phyloP scores from a whole-genome alignment of 2,329 filamentous ascomycete species.

The Nothopassalora personata region DNA sequence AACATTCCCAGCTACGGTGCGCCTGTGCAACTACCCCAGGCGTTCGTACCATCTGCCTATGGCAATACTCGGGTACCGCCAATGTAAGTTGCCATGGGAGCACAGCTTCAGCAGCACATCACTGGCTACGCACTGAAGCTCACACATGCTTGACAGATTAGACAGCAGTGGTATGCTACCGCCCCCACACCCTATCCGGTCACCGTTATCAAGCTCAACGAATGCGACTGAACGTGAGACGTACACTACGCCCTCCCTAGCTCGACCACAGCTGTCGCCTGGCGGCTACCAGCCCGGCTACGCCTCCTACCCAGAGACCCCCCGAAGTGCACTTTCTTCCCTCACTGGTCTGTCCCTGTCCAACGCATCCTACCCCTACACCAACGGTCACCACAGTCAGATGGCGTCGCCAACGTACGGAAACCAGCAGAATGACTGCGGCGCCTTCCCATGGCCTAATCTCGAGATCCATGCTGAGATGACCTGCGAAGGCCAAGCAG shows the following conservation, averaged over 20 bases:
- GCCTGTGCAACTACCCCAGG: slow-evolving; percentile 33
- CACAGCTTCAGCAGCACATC: slow-evolving; percentile 16
- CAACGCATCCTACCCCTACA: slow-evolving; percentile 13
- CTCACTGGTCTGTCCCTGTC: slow-evolving; percentile 23
- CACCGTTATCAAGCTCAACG: slow-evolving; percentile 26
- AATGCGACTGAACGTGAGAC: slow-evolving; percentile 27
- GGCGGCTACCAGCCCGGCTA: slow-evolving; percentile 22
- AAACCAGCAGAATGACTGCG: slow-evolving; percentile 24
- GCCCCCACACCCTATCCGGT: slow-evolving; percentile 22
- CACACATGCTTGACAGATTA: slow-evolving; percentile 26
- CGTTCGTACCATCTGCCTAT: slow-evolving; percentile 37
- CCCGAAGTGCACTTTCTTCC: slow-evolving; percentile 23
- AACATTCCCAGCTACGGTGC: slow-evolving; percentile 30
- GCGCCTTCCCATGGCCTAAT: slow-evolving; percentile 43
- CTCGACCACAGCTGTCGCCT: slow-evolving; percentile 27
- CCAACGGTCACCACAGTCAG: slow-evolving; percentile 14
- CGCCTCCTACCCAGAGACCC: slow-evolving; percentile 30
- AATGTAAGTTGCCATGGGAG: slow-evolving; percentile 39
- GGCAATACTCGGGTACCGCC: slow-evolving; percentile 37
- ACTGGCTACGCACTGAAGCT: slow-evolving; percentile 17
- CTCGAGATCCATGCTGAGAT: slow-evolving; percentile 55
- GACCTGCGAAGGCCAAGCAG: slow-evolving; percentile 52
- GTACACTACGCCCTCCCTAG: slow-evolving; percentile 25
- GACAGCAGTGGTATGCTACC: slow-evolving; percentile 27
- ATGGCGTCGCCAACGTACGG: slow-evolving; percentile 30